These are phyloP conservation scores for Tylopilus felleus DNA, from an alignment of 768 basidiomycete genomes.

Conservation along the genomic window DNA sequence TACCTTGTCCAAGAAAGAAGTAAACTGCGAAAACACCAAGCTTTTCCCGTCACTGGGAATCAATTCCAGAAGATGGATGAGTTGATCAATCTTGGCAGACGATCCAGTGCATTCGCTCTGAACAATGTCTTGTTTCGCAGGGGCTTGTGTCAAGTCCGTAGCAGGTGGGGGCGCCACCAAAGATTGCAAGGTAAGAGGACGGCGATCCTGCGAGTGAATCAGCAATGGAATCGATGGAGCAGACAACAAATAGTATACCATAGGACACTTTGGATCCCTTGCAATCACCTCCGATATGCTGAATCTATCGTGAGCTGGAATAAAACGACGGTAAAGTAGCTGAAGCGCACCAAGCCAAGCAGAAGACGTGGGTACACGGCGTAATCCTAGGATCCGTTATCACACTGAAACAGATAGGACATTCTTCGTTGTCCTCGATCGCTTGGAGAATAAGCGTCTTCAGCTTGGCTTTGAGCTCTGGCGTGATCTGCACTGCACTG, in stretches of 20 bases:
- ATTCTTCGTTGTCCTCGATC: slow-evolving; percentile 81
- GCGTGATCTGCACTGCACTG: slow-evolving; percentile 41
- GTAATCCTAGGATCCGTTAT: slow-evolving; percentile 70
- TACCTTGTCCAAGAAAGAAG: slow-evolving; percentile 79
- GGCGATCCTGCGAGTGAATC: slow-evolving; percentile 58
- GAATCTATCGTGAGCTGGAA: slow-evolving; percentile 2
- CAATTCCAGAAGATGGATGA: slow-evolving; percentile 67
- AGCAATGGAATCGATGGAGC: not conserved
- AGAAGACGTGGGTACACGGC: slow-evolving; percentile 69
- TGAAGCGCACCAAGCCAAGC: slow-evolving; percentile 56
- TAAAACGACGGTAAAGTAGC: not conserved
- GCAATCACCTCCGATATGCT: slow-evolving; percentile 70
- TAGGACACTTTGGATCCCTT: slow-evolving; percentile 76
- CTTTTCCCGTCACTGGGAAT: slow-evolving; percentile 73
- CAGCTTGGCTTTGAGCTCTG: slow-evolving; percentile 52
- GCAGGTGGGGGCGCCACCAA: slow-evolving; percentile 62
- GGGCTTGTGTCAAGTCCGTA: slow-evolving; percentile 65
- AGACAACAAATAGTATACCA: slow-evolving; percentile 45
- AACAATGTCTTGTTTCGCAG: slow-evolving; percentile 39
- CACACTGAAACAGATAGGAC: slow-evolving; percentile 68
- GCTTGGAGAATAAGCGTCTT: slow-evolving; percentile 58
- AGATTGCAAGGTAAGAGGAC: slow-evolving; percentile 49
- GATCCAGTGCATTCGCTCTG: slow-evolving; percentile 47
- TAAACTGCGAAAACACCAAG: slow-evolving; percentile 89
- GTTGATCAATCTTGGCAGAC: slow-evolving; percentile 84